A percentile compares a stretch with the other conserved stretches of the same genome.
phyloP scores from a whole-genome alignment of 169 alveolate genomes.

The Eimeria sp. region DNA sequence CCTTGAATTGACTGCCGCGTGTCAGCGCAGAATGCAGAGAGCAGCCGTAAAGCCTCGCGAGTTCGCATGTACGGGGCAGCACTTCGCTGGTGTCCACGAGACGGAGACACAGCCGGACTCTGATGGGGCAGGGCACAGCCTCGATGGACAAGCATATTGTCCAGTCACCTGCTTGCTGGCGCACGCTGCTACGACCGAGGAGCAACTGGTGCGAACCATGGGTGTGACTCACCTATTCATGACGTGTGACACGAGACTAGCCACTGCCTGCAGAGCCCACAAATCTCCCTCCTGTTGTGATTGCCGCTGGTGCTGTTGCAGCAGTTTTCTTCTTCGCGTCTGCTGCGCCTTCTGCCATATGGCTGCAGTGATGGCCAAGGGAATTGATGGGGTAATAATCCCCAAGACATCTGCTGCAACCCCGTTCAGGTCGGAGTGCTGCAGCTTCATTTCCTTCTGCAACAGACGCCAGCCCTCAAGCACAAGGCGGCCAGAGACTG shows the following conservation, averaged over 20 bases:
- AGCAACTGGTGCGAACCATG: no score
- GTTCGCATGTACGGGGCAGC: slow-evolving; percentile 78
- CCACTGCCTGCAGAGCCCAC: slow-evolving; percentile 60
- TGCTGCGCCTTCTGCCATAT: slow-evolving; percentile 80
- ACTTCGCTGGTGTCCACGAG: slow-evolving; percentile 73
- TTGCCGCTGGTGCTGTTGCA: slow-evolving; percentile 39
- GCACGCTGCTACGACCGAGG: neutral
- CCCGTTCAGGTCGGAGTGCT: slow-evolving; percentile 71
- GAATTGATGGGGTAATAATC: slow-evolving; percentile 44
- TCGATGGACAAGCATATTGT: neutral
- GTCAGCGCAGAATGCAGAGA: slow-evolving; percentile 80
- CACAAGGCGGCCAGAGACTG: slow-evolving; percentile 72
- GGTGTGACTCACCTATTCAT: slow-evolving; percentile 46
- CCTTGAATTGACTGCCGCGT: slow-evolving; percentile 85
- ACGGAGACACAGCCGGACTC: slow-evolving; percentile 63
- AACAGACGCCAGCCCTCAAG: slow-evolving; percentile 80
- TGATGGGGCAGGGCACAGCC: neutral
- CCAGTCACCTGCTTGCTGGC: neutral
- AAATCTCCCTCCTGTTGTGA: slow-evolving; percentile 18
- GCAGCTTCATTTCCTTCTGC: slow-evolving; percentile 81
- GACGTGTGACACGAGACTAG: slow-evolving; percentile 36
- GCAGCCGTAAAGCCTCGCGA: slow-evolving; percentile 82
- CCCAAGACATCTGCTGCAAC: slow-evolving; percentile 75
- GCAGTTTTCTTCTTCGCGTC: neutral
- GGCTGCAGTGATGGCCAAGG: slow-evolving; percentile 67